Base-by-base conservation (phyloP, 2,329 filamentous ascomycete species). In the Fusarium camptoceras region DNA sequence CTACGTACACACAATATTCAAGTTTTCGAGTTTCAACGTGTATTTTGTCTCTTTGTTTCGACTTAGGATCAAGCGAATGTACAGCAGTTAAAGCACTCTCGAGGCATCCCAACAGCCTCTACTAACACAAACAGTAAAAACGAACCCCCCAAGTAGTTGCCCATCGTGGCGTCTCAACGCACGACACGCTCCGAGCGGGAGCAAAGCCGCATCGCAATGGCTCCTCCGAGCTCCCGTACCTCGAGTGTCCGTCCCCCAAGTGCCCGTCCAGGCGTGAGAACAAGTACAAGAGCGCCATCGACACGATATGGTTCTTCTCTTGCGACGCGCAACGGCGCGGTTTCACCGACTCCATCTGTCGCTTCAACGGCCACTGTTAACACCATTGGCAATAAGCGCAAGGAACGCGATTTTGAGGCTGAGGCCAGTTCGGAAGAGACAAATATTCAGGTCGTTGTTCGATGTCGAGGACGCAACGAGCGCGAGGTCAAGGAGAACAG, bases 381-480 rank as follows among this genome's bases (percentile, higher is more conserved):
- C 28, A 85, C 86, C 51, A 81, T 86, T 31, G 88, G 89, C 25
- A 86, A 85, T 46, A 97, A 98, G 84, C 90, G 94, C 76, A 97
- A 97, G 80, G 93, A 96, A 74, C 88, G 93, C 76, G 93, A 97
- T 39, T 95, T 91, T 76, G 94, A 95, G 46, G 80, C 87, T 8
- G 89, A 92, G 31, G 56, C 68, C 3, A 81, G 82, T 59, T 87
- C 87, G 54, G 91, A 94, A 74, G 94, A 97, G 80, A 98, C 95
- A 10, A 99, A 98, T 78, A 99, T 99, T 81, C 96, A 97, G 78
- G 96, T 99, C 48, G 94, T 98, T 34, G 97, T 99, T 61, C 88
- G 96, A 70, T 99, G 95, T 82, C 89, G 96, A 73, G 96, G 95
- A 8, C 91, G 96, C 69, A 98, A 93, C 78, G 93, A 97, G 73